phyloP scores from a whole-genome alignment of 352 stramenopile genomes.

The Globisporangium cystogenes region DNA sequence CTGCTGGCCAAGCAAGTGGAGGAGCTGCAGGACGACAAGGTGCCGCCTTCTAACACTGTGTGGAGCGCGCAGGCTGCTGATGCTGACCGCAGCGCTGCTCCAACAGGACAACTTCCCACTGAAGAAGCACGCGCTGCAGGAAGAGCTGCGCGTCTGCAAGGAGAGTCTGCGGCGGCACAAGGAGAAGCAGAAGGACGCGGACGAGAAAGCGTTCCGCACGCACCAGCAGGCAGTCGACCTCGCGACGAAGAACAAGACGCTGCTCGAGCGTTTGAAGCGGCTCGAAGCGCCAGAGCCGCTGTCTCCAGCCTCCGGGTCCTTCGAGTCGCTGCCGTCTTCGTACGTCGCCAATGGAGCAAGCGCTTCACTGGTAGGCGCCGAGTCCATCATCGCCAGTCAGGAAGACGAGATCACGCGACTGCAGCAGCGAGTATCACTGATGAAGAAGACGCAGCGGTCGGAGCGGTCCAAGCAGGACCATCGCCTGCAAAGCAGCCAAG shows the following conservation, averaged over 20 bases:
- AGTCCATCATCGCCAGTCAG: slow-evolving; percentile 48
- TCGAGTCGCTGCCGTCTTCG: slow-evolving; percentile 1
- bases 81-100: not conserved
- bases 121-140: slow-evolving; percentile 39
- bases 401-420: slow-evolving; percentile 64
- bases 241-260: slow-evolving; percentile 42
- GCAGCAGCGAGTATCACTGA: slow-evolving; percentile 45
- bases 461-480: slow-evolving; percentile 52
- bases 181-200: slow-evolving; percentile 35
- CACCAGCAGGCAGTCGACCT: slow-evolving; percentile 62
- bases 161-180: slow-evolving; percentile 56
- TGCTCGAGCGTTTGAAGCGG: slow-evolving; percentile 36
- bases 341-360: not conserved
- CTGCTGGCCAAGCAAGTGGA: slow-evolving; percentile 52
- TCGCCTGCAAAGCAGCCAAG: slow-evolving; percentile 28
- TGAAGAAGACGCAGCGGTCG: slow-evolving; percentile 53
- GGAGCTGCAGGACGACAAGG: slow-evolving; percentile 49
- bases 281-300: slow-evolving; percentile 21
- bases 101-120: slow-evolving; percentile 40
- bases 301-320: slow-evolving; percentile 8
- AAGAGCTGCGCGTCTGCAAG: slow-evolving; percentile 62
- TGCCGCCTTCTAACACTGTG: not conserved
- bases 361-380: slow-evolving; percentile 17
- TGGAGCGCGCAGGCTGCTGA: not conserved
- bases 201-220: slow-evolving; percentile 38